Base-by-base conservation (phyloP, 2,329 filamentous ascomycete genomes). In the Cordyceps javanica region DNA sequence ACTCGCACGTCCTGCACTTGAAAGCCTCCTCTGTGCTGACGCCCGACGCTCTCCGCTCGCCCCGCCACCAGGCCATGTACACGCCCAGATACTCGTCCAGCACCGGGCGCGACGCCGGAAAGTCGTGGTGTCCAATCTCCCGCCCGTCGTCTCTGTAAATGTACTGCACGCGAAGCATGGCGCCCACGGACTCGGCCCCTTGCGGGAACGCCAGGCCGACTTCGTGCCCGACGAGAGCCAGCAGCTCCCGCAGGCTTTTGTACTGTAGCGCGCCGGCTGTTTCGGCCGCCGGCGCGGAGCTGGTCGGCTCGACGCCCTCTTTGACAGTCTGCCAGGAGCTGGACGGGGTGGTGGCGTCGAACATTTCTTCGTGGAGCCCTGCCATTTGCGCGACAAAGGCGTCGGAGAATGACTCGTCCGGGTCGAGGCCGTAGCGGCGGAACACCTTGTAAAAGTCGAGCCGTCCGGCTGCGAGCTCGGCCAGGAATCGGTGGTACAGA, bases 1-100 rank as follows among this genome's bases (percentile, higher is more conserved):
- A 97, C 63, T 96, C 91, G 67, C 93, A 97, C 25, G 80, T 83
- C 21, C 84, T 76, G 69, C 93, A 97, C 70, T 97, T 97, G 73
- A 88, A 96, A 0, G 90, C 89, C 64, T 97, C 92, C 66, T 92
- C 87, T 7, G 95, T 80, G 7, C 83, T 79, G 3, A 97, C 92
- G 0, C 93, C 93, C 8, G 79, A 78, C 0, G 91, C 84, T 51
- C 81, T 73, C 16, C 92, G 77, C 64, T 88, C 77, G 1, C 92
- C 93, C 32, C 82, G 83, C 93, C 93, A 97, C 91, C 91, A 97
- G n/a, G 78, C 70, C 81, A 97, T 84, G 62, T 89, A 86, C 3
- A 83, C 78, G 0, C 73, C 68, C 3, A 96, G 69, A 67, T 95
- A 95, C 1, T 70, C 72, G 11, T 86, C 79, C 44, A 97, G 74